Conservation (phyloP, 768 basidiomycete species). For the Leccinellum albellum region DNA sequence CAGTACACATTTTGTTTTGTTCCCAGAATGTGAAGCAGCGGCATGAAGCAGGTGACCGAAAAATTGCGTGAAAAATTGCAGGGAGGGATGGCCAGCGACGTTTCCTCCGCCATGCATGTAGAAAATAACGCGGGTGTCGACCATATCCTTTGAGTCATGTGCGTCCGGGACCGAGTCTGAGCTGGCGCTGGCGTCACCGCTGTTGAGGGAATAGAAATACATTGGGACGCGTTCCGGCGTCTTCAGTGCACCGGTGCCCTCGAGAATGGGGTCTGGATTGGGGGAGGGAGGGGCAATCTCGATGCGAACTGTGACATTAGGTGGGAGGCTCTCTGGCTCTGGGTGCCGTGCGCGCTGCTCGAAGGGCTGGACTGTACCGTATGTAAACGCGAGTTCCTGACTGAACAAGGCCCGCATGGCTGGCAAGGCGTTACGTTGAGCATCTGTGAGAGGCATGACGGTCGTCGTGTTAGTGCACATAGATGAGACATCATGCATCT, state of each 20-base stretch:
- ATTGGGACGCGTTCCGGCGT: constrained; percentile 19
- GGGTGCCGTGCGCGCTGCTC: constrained; percentile 12
- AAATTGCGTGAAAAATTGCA: not conserved
- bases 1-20: constrained; percentile 6
- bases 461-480: not conserved
- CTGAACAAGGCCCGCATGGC: not conserved
- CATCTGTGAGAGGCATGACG: constrained; percentile 13
- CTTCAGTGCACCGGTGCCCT: not conserved
- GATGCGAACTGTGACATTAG: constrained; percentile 9
- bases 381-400: fast-evolving
- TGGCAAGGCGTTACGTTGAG: constrained; percentile 11
- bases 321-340: not conserved
- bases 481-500: not conserved
- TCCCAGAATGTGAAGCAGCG: not conserved
- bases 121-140: constrained; percentile 18
- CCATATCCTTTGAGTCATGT: not conserved
- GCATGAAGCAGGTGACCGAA: constrained; percentile 9
- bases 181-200: not conserved
- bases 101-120: constrained; percentile 24
- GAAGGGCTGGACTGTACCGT: constrained; percentile 3
- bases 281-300: constrained; percentile 18
- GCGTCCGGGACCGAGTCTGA: not conserved
- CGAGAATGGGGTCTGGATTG: not conserved
- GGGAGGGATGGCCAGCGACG: constrained; percentile 17
- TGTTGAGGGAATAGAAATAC: constrained; percentile 17